Evolutionary conservation across 73 alveolate genomes (phyloP), one percentile per base, ranked within the genome.

Genomic region (Uronychia setigera): DNA sequence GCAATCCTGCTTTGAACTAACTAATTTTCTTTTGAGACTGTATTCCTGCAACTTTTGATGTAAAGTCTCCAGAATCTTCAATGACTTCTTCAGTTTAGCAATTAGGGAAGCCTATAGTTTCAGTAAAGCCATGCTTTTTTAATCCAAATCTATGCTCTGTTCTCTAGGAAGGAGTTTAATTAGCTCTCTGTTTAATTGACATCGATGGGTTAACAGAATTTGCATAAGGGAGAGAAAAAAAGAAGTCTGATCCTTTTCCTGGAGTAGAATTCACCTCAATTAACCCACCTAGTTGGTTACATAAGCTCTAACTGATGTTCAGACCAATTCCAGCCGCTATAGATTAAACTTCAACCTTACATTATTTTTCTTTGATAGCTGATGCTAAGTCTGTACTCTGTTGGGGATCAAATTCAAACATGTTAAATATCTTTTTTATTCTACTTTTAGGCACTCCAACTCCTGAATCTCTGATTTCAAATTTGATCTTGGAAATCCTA

Each of bases 251-350:
- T 5, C 67, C 67, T 46, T 46, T 19, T 19, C 67, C 67, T 19
- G 67, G 34, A 1, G 5, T 26, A 67, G 79, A 67, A 1, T 1
- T 67, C 29, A 25, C 29, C 32, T 67, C 32, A 67, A 67, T 67
- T 26, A 26, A 13, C 34, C 34, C 29, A 13, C 79, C 79, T 5
- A 67, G 32, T 26, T 13, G 29, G 34, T 1, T 67, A 30, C 79
- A 67, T 26, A 67, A 30, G 26, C 26, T 67, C 26, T 67, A 30
- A 26, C 34, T 26, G 1, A 67, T 67, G 32, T 67, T 67, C 32
- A 67, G 79, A 26, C 79, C 79, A 67, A 67, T 1, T 26, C 79
- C 79, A 25, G 79, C 79, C 1, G 79, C 29, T 67, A 5, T 13
- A 1, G 67, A 1, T 19, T 11, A 19, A 19, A 46, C 5, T 11